These are phyloP conservation scores for Lactuca saligna DNA, from an alignment of 129 eudicot species.

Conservation along the genomic window DNA sequence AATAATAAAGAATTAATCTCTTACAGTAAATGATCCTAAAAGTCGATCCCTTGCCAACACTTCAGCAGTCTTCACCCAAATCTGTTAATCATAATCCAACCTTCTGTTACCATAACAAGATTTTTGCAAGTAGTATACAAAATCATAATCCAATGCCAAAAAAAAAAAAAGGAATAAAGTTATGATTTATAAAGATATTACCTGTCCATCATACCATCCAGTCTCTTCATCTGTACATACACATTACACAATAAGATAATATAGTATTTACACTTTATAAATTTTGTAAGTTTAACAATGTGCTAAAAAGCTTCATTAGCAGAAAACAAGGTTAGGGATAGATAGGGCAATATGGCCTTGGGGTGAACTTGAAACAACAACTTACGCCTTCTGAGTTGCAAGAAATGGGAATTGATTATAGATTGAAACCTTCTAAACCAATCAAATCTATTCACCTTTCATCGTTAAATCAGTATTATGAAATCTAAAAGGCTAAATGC, in stretches of 20 bases:
- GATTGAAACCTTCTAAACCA: background rate
- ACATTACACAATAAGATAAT: background rate
- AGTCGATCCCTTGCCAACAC: conserved; percentile 94
- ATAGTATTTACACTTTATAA: too few relatives aligned
- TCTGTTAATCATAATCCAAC: conserved; percentile 32
- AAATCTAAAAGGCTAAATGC: background rate
- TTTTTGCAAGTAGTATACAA: background rate
- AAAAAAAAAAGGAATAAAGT: background rate
- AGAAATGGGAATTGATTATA: too few relatives aligned
- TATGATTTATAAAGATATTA: conserved; percentile 22
- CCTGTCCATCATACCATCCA: conserved; percentile 99
- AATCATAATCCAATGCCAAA: background rate
- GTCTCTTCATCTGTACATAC: conserved; percentile 85
- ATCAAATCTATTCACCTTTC: background rate
- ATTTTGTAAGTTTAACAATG: too few relatives aligned
- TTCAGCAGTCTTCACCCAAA: conserved; percentile 98
- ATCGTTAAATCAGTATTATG: background rate
- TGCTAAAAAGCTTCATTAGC: too few relatives aligned
- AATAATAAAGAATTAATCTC: conserved; percentile 24
- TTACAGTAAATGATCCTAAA: conserved; percentile 86
- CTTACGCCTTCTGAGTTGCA: too few relatives aligned
- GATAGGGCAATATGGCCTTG: too few relatives aligned
- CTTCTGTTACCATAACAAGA: background rate
- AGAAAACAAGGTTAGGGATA: too few relatives aligned
- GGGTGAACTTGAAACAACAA: too few relatives aligned